Evolutionary conservation across 2,329 filamentous ascomycete species (phyloP), one percentile per base, ranked within the genome.

Genomic region (Fusarium oligoseptatum): DNA sequence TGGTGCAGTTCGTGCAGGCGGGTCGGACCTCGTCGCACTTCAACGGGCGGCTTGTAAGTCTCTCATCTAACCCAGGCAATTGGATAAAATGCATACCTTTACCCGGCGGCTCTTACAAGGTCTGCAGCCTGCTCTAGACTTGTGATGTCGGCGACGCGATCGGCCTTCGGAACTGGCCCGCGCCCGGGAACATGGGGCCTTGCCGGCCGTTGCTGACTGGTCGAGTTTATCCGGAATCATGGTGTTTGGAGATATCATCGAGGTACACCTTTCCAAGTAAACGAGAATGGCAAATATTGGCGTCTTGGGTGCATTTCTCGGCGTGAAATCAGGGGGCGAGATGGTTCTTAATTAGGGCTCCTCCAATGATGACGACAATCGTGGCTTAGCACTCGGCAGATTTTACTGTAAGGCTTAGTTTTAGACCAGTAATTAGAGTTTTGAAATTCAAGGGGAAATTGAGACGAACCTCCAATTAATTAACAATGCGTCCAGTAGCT

Each of bases 51-150:
- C 1, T n/a, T 37, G 55, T 57, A 7, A 57, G 20, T 37, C 20
- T 17, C 2, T 27, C 15, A 3, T 17, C 20, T 7, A 37, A 0
- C 6, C 10, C 1, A 2, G 0, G 3, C 7, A 24, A 5, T 6
- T 37, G 15, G 14, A 29, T 11, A 11, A 37, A 3, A 4, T 3
- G 1, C 32, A 8, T n/a, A 57, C 55, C 55, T 57, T 57, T n/a
- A 57, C 34, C 20, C 55, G 55, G 3, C 55, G 32, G 14, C 55
- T 4, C n/a, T 57, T 57, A 10, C 55, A 57, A 8, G 32, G 12
- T 27, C 10, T 24, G 14, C 55, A 57, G 1, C 55, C 55, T 2
- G 5, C 15, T 27, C 55, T 57, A 3, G 20, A 57, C 6, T 57
- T 57, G 5, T 36, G 34, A 24, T 57, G 55, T 8, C 12, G 32